Evolutionary conservation across 1,139 yeast species (phyloP).

Genomic region (Geotrichum klebahnii): DNA sequence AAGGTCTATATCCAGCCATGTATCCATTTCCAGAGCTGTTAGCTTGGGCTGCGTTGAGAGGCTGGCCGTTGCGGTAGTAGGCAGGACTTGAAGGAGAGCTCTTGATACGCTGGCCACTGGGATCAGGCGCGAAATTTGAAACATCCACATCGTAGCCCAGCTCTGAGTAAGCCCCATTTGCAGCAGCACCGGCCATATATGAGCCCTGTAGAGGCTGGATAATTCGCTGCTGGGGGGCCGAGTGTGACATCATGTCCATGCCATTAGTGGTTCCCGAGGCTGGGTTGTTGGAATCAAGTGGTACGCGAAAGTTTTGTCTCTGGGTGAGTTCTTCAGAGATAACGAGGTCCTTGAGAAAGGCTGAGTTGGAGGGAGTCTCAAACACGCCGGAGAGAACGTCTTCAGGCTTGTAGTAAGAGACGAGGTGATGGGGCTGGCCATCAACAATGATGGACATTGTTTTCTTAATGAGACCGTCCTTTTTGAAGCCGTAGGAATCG

Average conservation of each 20-base stretch:
- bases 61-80: conserved; percentile 17
- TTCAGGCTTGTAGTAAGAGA: conserved; percentile 70
- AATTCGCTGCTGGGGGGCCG: conserved; percentile 19
- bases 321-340: conserved; percentile 59
- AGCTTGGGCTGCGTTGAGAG: conserved; percentile 14
- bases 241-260: conserved; percentile 22
- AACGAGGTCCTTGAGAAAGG: conserved; percentile 48
- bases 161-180: neutral
- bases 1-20: conserved; percentile 27
- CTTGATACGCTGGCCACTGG: neutral
- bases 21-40: conserved; percentile 19
- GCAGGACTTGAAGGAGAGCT: conserved; percentile 4
- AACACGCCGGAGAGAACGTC: conserved; percentile 63
- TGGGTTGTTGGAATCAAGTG: too few species aligned
- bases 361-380: conserved; percentile 54
- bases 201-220: conserved; percentile 1
- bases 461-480: conserved; percentile 75
- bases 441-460: conserved; percentile 60
- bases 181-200: conserved; percentile 1
- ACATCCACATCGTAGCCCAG: conserved; percentile 10
- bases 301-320: conserved; percentile 52
- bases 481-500: conserved; percentile 63
- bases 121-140: neutral
- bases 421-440: conserved; percentile 54
- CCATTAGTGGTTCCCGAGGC: conserved; percentile 32